These are phyloP conservation scores for Russula ochroleuca DNA, from an alignment of 768 basidiomycete species.

Conservation along the genomic window DNA sequence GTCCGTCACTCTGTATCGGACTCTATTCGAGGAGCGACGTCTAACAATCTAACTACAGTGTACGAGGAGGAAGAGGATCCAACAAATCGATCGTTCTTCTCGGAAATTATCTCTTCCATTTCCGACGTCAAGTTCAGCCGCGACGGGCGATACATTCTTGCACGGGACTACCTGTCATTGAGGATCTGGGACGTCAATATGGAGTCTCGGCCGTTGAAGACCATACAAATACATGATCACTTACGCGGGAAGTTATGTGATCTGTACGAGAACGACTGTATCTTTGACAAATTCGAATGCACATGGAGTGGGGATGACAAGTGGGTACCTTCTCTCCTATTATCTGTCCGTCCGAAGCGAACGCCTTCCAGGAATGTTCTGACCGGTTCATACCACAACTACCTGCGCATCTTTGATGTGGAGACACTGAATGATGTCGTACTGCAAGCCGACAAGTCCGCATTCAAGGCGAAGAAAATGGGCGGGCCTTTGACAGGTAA, in stretches of 20 bases:
- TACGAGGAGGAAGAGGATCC: conserved; percentile 99
- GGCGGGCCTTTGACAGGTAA: conserved; percentile 76
- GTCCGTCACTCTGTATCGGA: conserved; percentile 46
- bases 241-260: conserved; percentile 96
- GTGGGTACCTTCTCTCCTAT: conserved; percentile 53
- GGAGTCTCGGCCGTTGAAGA: conserved; percentile 94
- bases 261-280: conserved; percentile 98
- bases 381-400: conserved; percentile 99
- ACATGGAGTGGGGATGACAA: conserved; percentile 95
- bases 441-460: conserved; percentile 97
- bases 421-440: conserved; percentile 86
- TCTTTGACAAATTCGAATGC: conserved; percentile 99
- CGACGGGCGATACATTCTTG: conserved; percentile 94
- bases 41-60: conserved; percentile 46
- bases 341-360: neutral
- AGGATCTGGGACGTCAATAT: conserved; percentile 99
- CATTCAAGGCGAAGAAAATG: conserved; percentile 99
- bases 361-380: conserved; percentile 72
- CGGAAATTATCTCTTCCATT: conserved; percentile 98
- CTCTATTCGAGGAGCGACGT: conserved; percentile 11
- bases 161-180: conserved; percentile 93
- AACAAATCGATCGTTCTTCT: conserved; percentile 96
- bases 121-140: conserved; percentile 99
- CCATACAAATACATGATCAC: conserved; percentile 98
- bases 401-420: conserved; percentile 97